Percentiles rank a stretch among this genome's conserved stretches.
Evolutionary conservation across 2,329 filamentous ascomycete genomes (phyloP).

Genomic region (Paraconiothyrium sp.): DNA sequence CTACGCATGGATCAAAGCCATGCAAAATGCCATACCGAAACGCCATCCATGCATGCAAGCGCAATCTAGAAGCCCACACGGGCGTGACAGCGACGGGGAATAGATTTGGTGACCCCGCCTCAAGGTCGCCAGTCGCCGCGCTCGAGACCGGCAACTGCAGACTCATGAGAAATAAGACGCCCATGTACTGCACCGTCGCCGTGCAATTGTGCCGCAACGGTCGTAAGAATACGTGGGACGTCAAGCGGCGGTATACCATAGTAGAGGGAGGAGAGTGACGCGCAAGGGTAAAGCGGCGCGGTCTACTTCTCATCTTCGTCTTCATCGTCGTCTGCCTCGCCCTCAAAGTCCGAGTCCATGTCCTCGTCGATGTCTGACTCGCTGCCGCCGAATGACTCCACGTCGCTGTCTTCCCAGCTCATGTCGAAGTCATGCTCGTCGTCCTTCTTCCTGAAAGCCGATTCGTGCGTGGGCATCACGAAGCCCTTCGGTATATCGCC

Average conservation of each 20-base stretch:
- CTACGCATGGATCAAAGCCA: too few relatives aligned
- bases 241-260: too few relatives aligned
- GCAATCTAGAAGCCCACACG: neutral
- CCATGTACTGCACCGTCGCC: neutral
- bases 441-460: conserved; percentile 70
- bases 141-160: conserved; percentile 5
- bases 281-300: conserved; percentile 16
- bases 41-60: conserved; percentile 13
- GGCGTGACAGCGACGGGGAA: neutral
- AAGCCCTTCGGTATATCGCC: conserved; percentile 82
- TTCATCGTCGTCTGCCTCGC: conserved; percentile 53
- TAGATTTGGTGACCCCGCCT: neutral
- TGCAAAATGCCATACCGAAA: conserved; percentile 9
- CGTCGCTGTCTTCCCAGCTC: conserved; percentile 57
- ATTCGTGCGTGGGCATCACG: conserved; percentile 78
- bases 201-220: neutral
- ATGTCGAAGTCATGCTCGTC: conserved; percentile 68
- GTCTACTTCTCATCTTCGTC: conserved; percentile 32
- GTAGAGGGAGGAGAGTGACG: too few relatives aligned
- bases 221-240: neutral
- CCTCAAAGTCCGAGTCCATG: conserved; percentile 67
- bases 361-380: conserved; percentile 69
- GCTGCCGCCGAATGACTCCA: conserved; percentile 76
- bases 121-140: conserved; percentile 16
- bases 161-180: neutral